A percentile compares a stretch with the other conserved stretches of the same genome.
Evolutionary conservation across 2,329 filamentous ascomycete genomes (phyloP).

Genomic region (Chaetomiaceae sp.): DNA sequence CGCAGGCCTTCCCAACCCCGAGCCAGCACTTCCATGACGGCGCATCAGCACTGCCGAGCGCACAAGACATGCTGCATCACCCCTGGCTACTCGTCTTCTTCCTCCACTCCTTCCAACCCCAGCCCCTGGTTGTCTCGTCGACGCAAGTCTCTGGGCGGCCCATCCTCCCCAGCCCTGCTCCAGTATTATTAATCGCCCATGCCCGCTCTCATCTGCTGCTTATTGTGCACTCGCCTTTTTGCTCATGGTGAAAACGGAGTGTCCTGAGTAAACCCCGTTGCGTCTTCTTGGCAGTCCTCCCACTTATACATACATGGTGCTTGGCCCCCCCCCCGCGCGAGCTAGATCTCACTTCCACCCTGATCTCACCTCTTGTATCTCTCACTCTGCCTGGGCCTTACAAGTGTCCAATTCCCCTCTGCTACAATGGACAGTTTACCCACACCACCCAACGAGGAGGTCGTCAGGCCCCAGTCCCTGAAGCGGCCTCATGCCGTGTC

Average conservation of each 20-base stretch:
- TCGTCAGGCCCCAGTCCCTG: conserved; percentile 32
- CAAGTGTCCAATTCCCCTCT: too few relatives aligned
- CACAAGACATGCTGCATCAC: background rate
- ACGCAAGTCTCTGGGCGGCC: conserved; percentile 2
- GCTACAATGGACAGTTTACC: conserved; percentile 48
- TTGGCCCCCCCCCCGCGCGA: background rate
- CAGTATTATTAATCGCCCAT: conserved; percentile 25
- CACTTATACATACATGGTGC: conserved; percentile 1
- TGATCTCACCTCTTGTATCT: background rate
- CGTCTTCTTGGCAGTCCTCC: background rate
- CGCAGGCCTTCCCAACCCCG: conserved; percentile 8
- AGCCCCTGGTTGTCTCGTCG: background rate
- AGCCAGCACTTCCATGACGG: conserved; percentile 12
- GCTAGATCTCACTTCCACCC: conserved; percentile 1
- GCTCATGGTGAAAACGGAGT: conserved; percentile 1
- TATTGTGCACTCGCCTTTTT: conserved; percentile 15
- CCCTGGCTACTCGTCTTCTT: background rate
- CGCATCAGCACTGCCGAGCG: conserved; percentile 5
- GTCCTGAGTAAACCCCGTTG: background rate
- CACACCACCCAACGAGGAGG: conserved; percentile 49
- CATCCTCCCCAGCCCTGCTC: conserved; percentile 8
- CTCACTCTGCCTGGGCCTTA: background rate
- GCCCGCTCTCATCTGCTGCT: conserved; percentile 1
- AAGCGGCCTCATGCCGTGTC: conserved; percentile 39
- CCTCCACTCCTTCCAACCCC: conserved; percentile 3